Evolutionary conservation across 2,329 filamentous ascomycete species (phyloP).

Genomic region (Pseudogymnoascus sp.): DNA sequence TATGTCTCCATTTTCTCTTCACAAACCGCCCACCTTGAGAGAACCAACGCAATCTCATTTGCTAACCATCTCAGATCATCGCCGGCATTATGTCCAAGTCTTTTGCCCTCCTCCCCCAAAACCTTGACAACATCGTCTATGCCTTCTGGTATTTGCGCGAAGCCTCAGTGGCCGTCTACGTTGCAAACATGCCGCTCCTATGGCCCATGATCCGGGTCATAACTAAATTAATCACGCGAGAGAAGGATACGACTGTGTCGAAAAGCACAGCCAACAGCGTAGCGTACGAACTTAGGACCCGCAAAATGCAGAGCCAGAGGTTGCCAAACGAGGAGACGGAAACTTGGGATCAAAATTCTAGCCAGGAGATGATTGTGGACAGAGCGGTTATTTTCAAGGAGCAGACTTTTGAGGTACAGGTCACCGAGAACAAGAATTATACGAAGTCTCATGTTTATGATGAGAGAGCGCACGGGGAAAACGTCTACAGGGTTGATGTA

Average conservation of each 20-base stretch:
- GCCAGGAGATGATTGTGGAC: background rate
- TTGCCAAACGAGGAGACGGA: background rate
- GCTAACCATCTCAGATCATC: conserved; percentile 33
- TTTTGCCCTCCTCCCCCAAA: conserved; percentile 25
- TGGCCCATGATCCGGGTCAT: conserved; percentile 38
- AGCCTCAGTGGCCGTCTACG: conserved; percentile 43
- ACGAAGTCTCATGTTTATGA: background rate
- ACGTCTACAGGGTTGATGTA: background rate
- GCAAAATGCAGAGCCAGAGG: background rate
- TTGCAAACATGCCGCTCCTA: conserved; percentile 45
- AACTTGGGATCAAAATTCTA: background rate
- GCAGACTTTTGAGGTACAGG: background rate
- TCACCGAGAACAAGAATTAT: background rate
- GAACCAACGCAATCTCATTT: conserved; percentile 5
- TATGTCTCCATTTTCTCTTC: conserved; percentile 23
- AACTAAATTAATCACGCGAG: background rate
- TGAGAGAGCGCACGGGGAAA: background rate
- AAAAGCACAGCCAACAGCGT: background rate
- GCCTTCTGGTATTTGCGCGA: conserved; percentile 45
- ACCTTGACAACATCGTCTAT: conserved; percentile 29
- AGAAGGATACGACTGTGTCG: background rate
- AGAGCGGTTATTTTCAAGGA: background rate
- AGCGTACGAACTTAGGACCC: background rate
- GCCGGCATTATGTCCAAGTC: conserved; percentile 42
- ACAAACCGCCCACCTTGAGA: background rate